phyloP scores from a whole-genome alignment of 805 yeast species.

The Candida hungchunana region DNA sequence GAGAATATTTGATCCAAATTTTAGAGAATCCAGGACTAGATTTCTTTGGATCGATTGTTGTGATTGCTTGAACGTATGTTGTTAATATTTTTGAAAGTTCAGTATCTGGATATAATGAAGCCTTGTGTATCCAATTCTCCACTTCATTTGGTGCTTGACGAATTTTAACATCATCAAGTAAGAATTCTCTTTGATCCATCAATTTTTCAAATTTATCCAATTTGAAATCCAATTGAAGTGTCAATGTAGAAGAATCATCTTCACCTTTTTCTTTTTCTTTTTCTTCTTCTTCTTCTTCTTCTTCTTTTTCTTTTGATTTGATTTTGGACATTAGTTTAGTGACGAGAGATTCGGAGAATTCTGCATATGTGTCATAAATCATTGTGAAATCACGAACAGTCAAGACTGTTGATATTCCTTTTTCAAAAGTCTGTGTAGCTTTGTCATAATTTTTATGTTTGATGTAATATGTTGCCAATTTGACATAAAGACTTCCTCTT shows the following conservation, averaged over 20 bases:
- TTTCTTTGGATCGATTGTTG: slow-evolving; percentile 57
- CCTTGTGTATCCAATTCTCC: slow-evolving; percentile 65
- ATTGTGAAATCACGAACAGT: slow-evolving; percentile 59
- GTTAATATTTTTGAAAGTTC: slow-evolving; percentile 41
- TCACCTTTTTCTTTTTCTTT: slow-evolving; percentile 14
- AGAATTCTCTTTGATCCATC: slow-evolving; percentile 50
- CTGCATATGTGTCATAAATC: slow-evolving; percentile 59
- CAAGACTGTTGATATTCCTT: slow-evolving; percentile 41
- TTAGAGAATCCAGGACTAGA: slow-evolving; percentile 44
- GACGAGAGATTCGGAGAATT: slow-evolving; percentile 53
- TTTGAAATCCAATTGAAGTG: slow-evolving; percentile 38
- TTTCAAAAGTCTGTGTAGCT: slow-evolving; percentile 43
- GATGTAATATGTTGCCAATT: slow-evolving; percentile 46
- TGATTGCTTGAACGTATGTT: slow-evolving; percentile 62
- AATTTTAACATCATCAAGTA: slow-evolving; percentile 63
- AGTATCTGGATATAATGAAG: slow-evolving; percentile 39
- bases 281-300: too few relatives aligned
- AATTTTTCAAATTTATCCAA: slow-evolving; percentile 50
- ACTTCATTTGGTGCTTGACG: slow-evolving; percentile 60
- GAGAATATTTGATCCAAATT: slow-evolving; percentile 71
- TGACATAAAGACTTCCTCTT: slow-evolving; percentile 42
- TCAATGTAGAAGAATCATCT: slow-evolving; percentile 14
- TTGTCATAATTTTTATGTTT: slow-evolving; percentile 29
- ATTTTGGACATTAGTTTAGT: slow-evolving; percentile 14
- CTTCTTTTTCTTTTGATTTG: slow-evolving; percentile 11